Base-by-base conservation (phyloP, 225 moss, liverwort and hornwort genomes). In the Physcomitrellopsis africana region DNA sequence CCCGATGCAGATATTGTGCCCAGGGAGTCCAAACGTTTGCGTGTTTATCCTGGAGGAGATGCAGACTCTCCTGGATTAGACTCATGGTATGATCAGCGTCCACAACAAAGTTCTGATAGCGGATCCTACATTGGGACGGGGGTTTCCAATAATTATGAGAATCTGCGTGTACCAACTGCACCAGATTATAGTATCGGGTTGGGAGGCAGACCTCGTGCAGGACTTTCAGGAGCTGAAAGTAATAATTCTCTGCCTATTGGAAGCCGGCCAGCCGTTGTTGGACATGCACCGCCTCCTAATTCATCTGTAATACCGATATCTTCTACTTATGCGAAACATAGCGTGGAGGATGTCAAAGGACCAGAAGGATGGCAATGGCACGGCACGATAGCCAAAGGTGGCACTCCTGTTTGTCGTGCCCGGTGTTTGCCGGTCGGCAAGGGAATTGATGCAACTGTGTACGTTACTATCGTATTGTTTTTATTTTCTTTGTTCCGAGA, bases 301-400 rank as follows among this genome's bases (percentile, higher is more conserved):
- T 70, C 81, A 52, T 76, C 82, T 24, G 69, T 61, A 29, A 45
- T 65, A 37, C 23, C 77, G 10, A 70, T 82, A 55, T 52, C 78
- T 75, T 66, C 84, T 18, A 51, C 78, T 51, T 87, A 81, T 67
- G 48, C 76, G 47, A 90, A 90, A 79, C 82, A 79, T 43, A 56
- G 74, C 10, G 66, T 77, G 7, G 82, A 87, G 60, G 81, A 80
- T 76, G 76, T 71, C 13, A 87, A 90, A 79, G 84, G 80, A 65
- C 83, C 72, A 44, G 97, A 97, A 77, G 92, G 97, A 67, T 94
- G 97, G 97, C 86, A 91, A 70, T 97, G 97, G 97, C 97, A 97
- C 61, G 97, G 97, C 37, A 97, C 97, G 41, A 97, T 97, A 79
- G 97, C 97, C n/a, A 97, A 97, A 71, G 97, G 97, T 41, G 97